Conservation (phyloP, 2,329 filamentous ascomycete genomes). For the Amesomyces nigricolor region DNA sequence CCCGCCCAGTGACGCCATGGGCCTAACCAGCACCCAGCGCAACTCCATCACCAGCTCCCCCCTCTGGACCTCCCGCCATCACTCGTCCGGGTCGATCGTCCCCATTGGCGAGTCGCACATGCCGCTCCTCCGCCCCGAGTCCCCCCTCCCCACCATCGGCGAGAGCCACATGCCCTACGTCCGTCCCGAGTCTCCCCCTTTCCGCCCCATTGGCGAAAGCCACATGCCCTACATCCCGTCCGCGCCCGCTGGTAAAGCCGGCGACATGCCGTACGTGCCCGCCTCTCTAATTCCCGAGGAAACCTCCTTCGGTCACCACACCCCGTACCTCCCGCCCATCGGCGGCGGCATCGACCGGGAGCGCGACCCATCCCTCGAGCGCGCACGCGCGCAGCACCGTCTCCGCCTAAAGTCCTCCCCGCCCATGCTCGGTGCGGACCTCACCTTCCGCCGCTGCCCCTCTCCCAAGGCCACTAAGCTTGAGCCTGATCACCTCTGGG, state of each 20-base stretch:
- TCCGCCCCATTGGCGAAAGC: slow-evolving; percentile 30
- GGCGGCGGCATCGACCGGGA: slow-evolving; percentile 33
- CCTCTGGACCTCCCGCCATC: slow-evolving; percentile 23
- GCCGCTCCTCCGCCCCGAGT: slow-evolving; percentile 30
- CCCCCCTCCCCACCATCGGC: slow-evolving; percentile 28
- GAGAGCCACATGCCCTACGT: slow-evolving; percentile 28
- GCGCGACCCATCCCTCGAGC: slow-evolving; percentile 45
- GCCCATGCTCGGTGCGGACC: slow-evolving; percentile 80
- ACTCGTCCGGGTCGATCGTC: slow-evolving; percentile 22
- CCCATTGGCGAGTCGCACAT: slow-evolving; percentile 31
- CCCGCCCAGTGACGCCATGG: slow-evolving; percentile 33
- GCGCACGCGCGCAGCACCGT: slow-evolving; percentile 37
- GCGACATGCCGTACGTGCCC: slow-evolving; percentile 27
- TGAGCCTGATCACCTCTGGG: slow-evolving; percentile 65
- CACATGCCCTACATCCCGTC: slow-evolving; percentile 32
- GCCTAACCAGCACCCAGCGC: slow-evolving; percentile 29
- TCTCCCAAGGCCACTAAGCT: slow-evolving; percentile 82
- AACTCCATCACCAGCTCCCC: slow-evolving; percentile 32
- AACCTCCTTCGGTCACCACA: slow-evolving; percentile 34
- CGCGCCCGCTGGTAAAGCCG: slow-evolving; percentile 26
- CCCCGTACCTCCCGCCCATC: slow-evolving; percentile 26
- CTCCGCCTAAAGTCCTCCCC: slow-evolving; percentile 53
- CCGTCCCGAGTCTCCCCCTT: slow-evolving; percentile 23
- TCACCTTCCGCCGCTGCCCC: slow-evolving; percentile 72
- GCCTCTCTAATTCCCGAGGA: slow-evolving; percentile 37